These are phyloP conservation scores for Kernera saxatilis DNA, from an alignment of 345 rosid genomes.

Conservation along the genomic window DNA sequence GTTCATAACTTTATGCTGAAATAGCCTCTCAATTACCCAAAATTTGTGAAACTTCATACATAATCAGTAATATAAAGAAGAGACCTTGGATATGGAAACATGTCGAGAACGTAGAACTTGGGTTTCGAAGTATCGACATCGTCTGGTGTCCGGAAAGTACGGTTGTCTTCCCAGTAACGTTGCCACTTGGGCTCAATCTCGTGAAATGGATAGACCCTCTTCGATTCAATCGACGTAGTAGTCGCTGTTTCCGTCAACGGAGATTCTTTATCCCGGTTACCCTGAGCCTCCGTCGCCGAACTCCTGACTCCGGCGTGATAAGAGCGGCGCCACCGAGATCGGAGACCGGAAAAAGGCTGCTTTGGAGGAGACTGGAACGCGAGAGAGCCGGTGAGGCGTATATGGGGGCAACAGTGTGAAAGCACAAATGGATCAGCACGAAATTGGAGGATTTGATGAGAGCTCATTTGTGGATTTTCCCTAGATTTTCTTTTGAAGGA, in stretches of 20 bases:
- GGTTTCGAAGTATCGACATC: slow-evolving; percentile 79
- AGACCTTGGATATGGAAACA: slow-evolving; percentile 99
- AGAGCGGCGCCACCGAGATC: slow-evolving; percentile 10
- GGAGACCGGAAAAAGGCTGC: slow-evolving; percentile 13
- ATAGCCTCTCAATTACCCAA: not conserved
- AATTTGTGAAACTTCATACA: not conserved
- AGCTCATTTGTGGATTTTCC: slow-evolving; percentile 26
- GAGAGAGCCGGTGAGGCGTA: not conserved
- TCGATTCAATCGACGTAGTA: slow-evolving; percentile 24
- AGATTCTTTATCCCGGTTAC: slow-evolving; percentile 14
- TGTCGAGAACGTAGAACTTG: slow-evolving; percentile 94
- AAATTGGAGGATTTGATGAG: slow-evolving; percentile 25
- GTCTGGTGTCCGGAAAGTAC: slow-evolving; percentile 76
- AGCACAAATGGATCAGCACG: slow-evolving; percentile 29
- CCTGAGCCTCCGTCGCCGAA: not conserved
- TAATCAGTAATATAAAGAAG: not conserved
- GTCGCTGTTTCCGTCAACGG: slow-evolving; percentile 3
- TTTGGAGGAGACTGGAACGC: slow-evolving; percentile 22
- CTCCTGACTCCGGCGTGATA: slow-evolving; percentile 5
- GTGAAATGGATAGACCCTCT: slow-evolving; percentile 73
- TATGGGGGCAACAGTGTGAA: slow-evolving; percentile 17
- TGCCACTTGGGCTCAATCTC: slow-evolving; percentile 97
- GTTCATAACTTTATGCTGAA: not conserved
- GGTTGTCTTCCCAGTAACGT: slow-evolving; percentile 69
- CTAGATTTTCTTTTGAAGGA: too few species aligned